A percentile compares a stretch with the other conserved stretches of the same genome.
phyloP scores from a whole-genome alignment of 306 rosid genomes.

The Neltuma alba region DNA sequence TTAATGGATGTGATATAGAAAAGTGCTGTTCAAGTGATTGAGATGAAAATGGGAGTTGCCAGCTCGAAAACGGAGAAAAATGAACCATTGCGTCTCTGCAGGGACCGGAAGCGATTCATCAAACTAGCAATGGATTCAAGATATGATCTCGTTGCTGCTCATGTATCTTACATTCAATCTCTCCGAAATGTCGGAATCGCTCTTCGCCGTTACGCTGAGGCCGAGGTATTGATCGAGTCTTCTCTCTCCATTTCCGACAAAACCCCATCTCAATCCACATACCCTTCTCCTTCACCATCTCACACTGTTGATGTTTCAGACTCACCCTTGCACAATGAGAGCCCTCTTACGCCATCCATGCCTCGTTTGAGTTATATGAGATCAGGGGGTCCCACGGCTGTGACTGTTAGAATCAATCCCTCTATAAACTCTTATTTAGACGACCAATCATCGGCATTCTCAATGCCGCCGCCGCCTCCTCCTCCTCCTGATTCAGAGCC shows the following conservation, averaged over 20 bases:
- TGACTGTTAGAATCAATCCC: slow-evolving; percentile 62
- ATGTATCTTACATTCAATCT: slow-evolving; percentile 76
- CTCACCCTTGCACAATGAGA: slow-evolving; percentile 67
- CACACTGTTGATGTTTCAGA: slow-evolving; percentile 64
- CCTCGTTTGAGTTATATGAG: slow-evolving; percentile 67
- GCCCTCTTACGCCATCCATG: slow-evolving; percentile 51
- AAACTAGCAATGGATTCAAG: slow-evolving; percentile 87
- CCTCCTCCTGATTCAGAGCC: slow-evolving; percentile 63
- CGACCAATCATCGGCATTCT: slow-evolving; percentile 53
- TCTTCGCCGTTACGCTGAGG: slow-evolving; percentile 84
- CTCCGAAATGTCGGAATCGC: slow-evolving; percentile 75
- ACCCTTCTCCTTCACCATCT: slow-evolving; percentile 76
- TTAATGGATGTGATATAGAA: too few species aligned
- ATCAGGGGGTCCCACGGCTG: slow-evolving; percentile 56
- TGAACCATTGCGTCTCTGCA: slow-evolving; percentile 81
- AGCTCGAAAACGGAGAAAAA: slow-evolving; percentile 77
- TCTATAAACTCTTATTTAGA: slow-evolving; percentile 45
- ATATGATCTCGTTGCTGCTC: slow-evolving; percentile 84
- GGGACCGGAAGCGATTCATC: slow-evolving; percentile 74
- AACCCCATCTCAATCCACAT: slow-evolving; percentile 88
- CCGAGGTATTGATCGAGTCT: slow-evolving; percentile 76
- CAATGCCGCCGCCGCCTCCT: slow-evolving; percentile 67
- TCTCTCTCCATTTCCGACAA: slow-evolving; percentile 82
- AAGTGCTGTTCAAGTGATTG: slow-evolving; percentile 26
- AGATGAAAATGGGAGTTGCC: slow-evolving; percentile 67